These are phyloP conservation scores for Casuarina equisetifolia DNA, from an alignment of 306 rosid species.

Conservation along the genomic window DNA sequence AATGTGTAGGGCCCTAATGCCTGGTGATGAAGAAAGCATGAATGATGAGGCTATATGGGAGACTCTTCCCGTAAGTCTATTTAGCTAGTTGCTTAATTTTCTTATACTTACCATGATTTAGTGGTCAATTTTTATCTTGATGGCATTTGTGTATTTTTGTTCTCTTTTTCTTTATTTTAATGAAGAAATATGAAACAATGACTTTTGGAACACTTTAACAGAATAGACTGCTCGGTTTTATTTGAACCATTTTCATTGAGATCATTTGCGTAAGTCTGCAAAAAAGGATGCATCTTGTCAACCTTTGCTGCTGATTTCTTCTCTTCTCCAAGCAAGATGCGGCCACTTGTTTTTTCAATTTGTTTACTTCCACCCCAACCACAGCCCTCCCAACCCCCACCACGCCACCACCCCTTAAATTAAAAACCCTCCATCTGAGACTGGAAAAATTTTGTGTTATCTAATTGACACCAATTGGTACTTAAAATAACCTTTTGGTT, in stretches of 20 bases:
- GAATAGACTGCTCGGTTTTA: background rate
- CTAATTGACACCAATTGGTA: background rate
- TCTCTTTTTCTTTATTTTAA: background rate
- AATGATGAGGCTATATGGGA: conserved; percentile 95
- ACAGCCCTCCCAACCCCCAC: too few species aligned
- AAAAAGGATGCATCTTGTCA: background rate
- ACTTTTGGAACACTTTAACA: background rate
- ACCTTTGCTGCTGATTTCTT: background rate
- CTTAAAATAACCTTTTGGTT: background rate
- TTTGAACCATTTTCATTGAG: background rate
- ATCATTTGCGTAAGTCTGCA: background rate
- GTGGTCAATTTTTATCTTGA: background rate
- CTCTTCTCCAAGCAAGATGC: background rate
- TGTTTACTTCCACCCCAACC: background rate
- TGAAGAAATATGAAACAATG: background rate
- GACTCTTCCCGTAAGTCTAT: conserved; percentile 81
- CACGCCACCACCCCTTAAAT: too few species aligned
- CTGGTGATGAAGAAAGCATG: conserved; percentile 90
- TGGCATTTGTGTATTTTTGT: background rate
- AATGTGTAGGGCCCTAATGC: conserved; percentile 97
- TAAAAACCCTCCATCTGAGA: background rate
- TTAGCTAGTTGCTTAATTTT: conserved; percentile 16
- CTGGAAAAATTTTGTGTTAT: background rate
- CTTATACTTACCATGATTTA: background rate
- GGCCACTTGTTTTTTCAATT: background rate